These are phyloP conservation scores for Bipolaris bicolor DNA, from an alignment of 2,329 filamentous ascomycete species.

Conservation along the genomic window DNA sequence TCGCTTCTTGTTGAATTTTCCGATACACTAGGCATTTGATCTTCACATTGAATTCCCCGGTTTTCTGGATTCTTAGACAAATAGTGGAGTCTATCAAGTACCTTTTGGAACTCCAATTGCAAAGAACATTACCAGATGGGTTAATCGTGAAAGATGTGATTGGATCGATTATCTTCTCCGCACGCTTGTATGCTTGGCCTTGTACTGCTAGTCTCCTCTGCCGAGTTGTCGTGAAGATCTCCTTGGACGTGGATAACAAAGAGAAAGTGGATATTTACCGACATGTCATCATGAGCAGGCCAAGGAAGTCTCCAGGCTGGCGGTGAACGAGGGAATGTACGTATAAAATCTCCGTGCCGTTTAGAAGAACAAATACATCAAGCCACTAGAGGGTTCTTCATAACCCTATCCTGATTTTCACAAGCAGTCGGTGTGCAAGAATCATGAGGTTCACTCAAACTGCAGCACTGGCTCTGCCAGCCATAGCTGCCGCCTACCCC, in stretches of 20 bases:
- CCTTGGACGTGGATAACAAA: background rate
- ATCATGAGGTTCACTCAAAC: constrained; percentile 23
- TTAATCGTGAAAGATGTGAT: background rate
- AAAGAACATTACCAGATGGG: background rate
- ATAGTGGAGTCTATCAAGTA: background rate
- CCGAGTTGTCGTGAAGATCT: constrained; percentile 6
- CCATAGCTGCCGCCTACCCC: constrained; percentile 22
- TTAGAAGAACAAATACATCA: background rate
- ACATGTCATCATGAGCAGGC: background rate
- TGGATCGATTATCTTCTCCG: background rate
- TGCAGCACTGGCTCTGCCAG: constrained; percentile 20
- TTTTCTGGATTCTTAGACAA: background rate
- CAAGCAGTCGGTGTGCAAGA: background rate
- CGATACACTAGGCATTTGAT: too few species aligned
- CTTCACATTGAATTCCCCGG: background rate
- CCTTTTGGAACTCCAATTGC: background rate
- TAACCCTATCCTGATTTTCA: too few species aligned
- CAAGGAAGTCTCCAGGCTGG: background rate
- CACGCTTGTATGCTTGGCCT: background rate
- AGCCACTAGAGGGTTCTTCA: constrained; percentile 1
- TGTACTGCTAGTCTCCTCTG: background rate
- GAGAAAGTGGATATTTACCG: background rate
- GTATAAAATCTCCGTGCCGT: constrained; percentile 4
- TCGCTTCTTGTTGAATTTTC: background rate
- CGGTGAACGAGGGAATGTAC: background rate